These are phyloP conservation scores for Sporothrix mexicana DNA, from an alignment of 2,329 filamentous ascomycete species.

Conservation along the genomic window DNA sequence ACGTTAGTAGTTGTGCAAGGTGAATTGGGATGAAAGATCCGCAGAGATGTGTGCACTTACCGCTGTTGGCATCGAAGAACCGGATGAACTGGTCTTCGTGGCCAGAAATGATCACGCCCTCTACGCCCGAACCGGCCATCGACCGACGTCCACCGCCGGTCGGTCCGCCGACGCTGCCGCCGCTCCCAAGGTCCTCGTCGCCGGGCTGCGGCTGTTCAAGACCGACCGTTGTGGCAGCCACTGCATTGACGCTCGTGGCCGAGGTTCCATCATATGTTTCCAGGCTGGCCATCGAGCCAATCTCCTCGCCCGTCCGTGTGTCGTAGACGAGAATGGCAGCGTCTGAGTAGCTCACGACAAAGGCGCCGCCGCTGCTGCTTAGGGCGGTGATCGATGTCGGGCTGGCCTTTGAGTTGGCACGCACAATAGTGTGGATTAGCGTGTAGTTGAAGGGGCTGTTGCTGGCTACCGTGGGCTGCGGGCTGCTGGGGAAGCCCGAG, in stretches of 20 bases:
- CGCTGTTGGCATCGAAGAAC: slow-evolving; percentile 98
- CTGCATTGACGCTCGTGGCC: slow-evolving; percentile 82
- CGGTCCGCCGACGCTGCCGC: slow-evolving; percentile 61
- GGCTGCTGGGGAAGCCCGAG: slow-evolving; percentile 86
- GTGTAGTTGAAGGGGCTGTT: slow-evolving; percentile 86
- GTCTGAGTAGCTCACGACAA: slow-evolving; percentile 92
- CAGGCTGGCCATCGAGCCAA: slow-evolving; percentile 88
- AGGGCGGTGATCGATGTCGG: slow-evolving; percentile 93
- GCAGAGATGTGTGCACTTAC: too few relatives aligned
- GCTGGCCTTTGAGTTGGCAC: slow-evolving; percentile 70
- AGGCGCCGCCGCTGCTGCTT: slow-evolving; percentile 80
- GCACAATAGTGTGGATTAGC: slow-evolving; percentile 83
- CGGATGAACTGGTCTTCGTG: slow-evolving; percentile 96
- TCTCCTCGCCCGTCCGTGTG: slow-evolving; percentile 86
- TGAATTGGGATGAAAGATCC: too few relatives aligned
- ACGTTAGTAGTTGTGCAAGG: too few relatives aligned
- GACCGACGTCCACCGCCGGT: slow-evolving; percentile 68
- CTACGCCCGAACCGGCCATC: slow-evolving; percentile 76
- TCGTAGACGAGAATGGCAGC: slow-evolving; percentile 91
- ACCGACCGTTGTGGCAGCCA: slow-evolving; percentile 84
- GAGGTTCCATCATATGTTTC: slow-evolving; percentile 90
- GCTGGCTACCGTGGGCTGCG: slow-evolving; percentile 85
- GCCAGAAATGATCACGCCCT: slow-evolving; percentile 93
- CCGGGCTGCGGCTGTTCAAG: slow-evolving; percentile 76
- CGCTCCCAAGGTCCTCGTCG: slow-evolving; percentile 77